Base-by-base conservation (phyloP, 129 eudicot species). In the carrot (Daucus carota) region DNA sequence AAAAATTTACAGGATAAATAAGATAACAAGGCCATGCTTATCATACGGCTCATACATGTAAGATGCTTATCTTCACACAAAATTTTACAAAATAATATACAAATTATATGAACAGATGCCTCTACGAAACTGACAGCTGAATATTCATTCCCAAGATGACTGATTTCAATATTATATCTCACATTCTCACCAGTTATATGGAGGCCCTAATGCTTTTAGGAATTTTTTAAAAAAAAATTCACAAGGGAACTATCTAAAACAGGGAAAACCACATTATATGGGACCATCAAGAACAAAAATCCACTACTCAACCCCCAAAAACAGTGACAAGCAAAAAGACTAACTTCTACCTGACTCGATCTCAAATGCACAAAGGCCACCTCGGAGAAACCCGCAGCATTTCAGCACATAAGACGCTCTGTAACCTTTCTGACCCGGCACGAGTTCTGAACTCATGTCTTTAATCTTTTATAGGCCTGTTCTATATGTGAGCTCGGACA, bases 321-420 rank as follows among this genome's bases (percentile, higher is more conserved):
- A 45, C 8, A 17, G 65, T 70, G 42, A 24, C 59, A 72, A 59
- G 74, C 75, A 80, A 75, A 70, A 70, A 45, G 62, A 66, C 78
- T 47, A 67, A 60, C 81, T 79, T 74, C 76, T 76, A 76, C 87
- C 85, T 63, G 45, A n/a, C 86, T 75, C 81, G 65, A 76, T 28
- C 50, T 73, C 85, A 77, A 81, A 83, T 87, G 85, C 82, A 83
- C 85, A 84, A 71, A 66, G 76, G 84, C 63, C 79, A 76, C 47
- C 78, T 78, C 41, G 63, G 69, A 60, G 72, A 42, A 54, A 32
- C 74, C 79, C 60, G 22, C 33, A 57, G 36, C 45, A 52, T 70
- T 50, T 67, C 60, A 38, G 78, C 78, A 83, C 45, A 33, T 1
- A 69, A 0, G 26, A 40, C 36, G 11, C 32, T n/a, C 24, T 28